Conservation (phyloP, 108 stramenopile species). For the Cyclotella sp. region DNA sequence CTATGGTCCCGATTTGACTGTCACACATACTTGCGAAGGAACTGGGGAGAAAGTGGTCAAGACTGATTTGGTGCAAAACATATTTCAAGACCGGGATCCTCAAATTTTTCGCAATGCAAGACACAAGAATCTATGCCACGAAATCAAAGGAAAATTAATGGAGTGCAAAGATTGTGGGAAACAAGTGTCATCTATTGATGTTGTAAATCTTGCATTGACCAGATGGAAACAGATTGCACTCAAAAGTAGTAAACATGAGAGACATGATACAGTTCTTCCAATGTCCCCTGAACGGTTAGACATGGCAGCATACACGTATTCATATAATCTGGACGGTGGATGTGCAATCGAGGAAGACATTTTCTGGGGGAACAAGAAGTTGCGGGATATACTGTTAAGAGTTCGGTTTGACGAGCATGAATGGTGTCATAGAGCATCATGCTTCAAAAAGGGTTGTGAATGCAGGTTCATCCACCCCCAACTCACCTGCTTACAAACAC, state of each 20-base stretch:
- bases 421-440: slow-evolving; percentile 10
- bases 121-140: background rate
- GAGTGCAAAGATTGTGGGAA: slow-evolving; percentile 9
- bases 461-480: slow-evolving; percentile 27
- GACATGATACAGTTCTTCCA: slow-evolving; percentile 1
- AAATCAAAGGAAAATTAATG: slow-evolving; percentile 3
- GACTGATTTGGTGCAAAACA: slow-evolving; percentile 2
- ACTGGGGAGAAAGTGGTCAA: background rate
- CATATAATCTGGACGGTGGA: slow-evolving; percentile 22
- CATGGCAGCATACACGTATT: slow-evolving; percentile 24
- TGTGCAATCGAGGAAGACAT: slow-evolving; percentile 4
- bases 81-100: background rate
- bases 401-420: slow-evolving; percentile 24
- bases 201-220: background rate
- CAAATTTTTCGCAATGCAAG: slow-evolving; percentile 14
- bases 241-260: background rate
- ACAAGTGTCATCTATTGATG: background rate
- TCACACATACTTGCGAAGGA: slow-evolving; percentile 1
- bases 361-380: slow-evolving; percentile 19
- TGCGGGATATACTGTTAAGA: slow-evolving; percentile 9
- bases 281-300: background rate
- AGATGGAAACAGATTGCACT: slow-evolving; percentile 4
- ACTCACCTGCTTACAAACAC: background rate
- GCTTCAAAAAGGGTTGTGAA: no score
- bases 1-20: slow-evolving; percentile 14